Base-by-base conservation (phyloP, 2,329 filamentous ascomycete species). In the Bipolaris zeicola region DNA sequence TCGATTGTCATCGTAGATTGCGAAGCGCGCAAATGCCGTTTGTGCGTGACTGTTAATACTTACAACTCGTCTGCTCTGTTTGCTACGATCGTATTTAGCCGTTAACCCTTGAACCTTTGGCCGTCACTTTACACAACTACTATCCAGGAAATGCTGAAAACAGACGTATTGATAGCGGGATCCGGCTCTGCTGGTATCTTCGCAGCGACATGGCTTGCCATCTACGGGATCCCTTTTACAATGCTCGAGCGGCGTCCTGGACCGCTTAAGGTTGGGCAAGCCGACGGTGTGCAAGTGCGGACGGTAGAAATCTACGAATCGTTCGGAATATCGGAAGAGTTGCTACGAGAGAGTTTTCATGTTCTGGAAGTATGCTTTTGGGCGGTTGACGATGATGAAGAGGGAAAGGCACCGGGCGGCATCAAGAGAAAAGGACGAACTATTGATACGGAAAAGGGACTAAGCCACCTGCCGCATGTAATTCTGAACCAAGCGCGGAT, bases 301-400 rank as follows among this genome's bases (percentile, higher is more conserved):
- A 89, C 86, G 0, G 78, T 90, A 1, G 87, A 92, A 72, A 89
- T 91, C n/a, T 85, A 91, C 52, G 87, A 92, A 63, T 86, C 83
- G 6, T 88, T 92, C 59, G 88, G 85, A 1, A 81, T 92, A 41
- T 85, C 80, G 1, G 83, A 90, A 57, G 79, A 83, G 7, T 80
- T 84, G 3, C 84, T 87, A 78, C 83, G 85, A 20, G 87, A 90
- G 64, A 81, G 84, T 1, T 88, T 88, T 66, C 86, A 87, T 64
- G 84, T 90, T 70, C 78, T 88, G 2, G 88, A 89, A 75, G 85
- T 89, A 16, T 78, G 78, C 7, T 81, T 81, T 59, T 81, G 80
- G 79, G 66, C 60, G 6, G 72, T 54, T 55, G 69, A 68, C n/a
- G 65, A 68, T 1, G 58, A 54, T 13, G 51, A 18, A 1, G 62